Percentiles rank a stretch among this genome's conserved stretches.
These are phyloP conservation scores for Acanthamoeba triangularis DNA, from an alignment of 208 protist species.

Conservation along the genomic window DNA sequence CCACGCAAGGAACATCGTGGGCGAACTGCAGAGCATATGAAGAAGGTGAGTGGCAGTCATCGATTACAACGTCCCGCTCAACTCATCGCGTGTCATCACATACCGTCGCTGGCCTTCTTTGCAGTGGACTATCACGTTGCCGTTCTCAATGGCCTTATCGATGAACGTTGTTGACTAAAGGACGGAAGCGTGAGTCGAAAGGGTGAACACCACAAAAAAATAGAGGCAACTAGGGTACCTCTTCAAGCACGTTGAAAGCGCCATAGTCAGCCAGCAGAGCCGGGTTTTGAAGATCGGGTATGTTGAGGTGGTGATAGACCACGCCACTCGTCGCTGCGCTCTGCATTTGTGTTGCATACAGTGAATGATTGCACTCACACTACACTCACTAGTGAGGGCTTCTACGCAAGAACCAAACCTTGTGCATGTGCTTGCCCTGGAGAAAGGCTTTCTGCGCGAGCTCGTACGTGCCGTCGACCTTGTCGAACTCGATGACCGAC, in stretches of 20 bases:
- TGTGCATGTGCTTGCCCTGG: neutral
- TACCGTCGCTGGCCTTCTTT: conserved; percentile 69
- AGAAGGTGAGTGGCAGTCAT: neutral
- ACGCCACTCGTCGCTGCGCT: conserved; percentile 21
- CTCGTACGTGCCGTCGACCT: conserved; percentile 16
- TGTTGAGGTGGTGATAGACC: conserved; percentile 66
- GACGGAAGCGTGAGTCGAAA: neutral
- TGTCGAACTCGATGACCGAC: conserved; percentile 72
- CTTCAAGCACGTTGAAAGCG: conserved; percentile 45
- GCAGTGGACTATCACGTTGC: conserved; percentile 70
- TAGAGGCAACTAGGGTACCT: neutral
- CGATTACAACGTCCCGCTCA: too few species aligned
- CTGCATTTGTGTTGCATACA: neutral
- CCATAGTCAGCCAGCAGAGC: conserved; percentile 55
- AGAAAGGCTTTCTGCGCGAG: conserved; percentile 25
- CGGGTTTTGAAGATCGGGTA: conserved; percentile 68
- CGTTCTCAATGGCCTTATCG: conserved; percentile 20
- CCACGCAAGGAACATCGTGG: conserved; percentile 68
- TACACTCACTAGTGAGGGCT: neutral
- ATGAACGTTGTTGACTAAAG: conserved; percentile 5
- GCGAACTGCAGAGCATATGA: neutral
- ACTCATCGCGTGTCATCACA: too few species aligned
- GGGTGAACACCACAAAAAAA: neutral
- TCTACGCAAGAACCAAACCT: neutral
- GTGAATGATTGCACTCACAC: too few species aligned